Base-by-base conservation (phyloP, 768 basidiomycete species). In the Leccinum imitatum region DNA sequence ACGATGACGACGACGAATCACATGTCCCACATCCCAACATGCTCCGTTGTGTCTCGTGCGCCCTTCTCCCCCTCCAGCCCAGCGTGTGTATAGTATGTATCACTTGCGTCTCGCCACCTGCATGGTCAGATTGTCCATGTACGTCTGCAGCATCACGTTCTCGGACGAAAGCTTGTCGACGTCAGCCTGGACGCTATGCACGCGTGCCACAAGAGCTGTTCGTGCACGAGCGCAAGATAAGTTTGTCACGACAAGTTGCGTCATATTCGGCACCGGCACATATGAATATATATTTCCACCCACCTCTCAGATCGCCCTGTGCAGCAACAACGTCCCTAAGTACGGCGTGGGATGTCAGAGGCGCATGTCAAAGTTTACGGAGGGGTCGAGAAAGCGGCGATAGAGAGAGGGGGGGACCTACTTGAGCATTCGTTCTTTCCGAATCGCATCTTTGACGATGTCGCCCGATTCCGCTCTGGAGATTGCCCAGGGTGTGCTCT, bases 101-200 rank as follows among this genome's bases (percentile, higher is more conserved):
- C 73, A 90, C 72, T 88, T 83, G 61, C 90, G 79, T 70, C 86
- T 90, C 31, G 90, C 88, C 86, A 93, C 90, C 73, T 94, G 92
- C 67, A 90, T 80, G 0, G 92, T 93, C 66, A 94, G 71, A 66
- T 94, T 94, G 70, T 94, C 91, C 68, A 93, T 92, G 69, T 94
- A 94, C 85, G 87, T 89, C 69, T 94, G 91, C 57, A 94, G 76
- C 6, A 87, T 93, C 58, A 87, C 86, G 63, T 94, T 94, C 53
- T 87, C 89, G 4, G 90, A 89, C 2, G 80, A 75, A 21, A 94
- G 78, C 72, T 90, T 92, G 62, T 93, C 89, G n/a, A 90, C 82
- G 63, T 94, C 92, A 59, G 79, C 80, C 74, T 93, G 89, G 9
- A 89, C 85, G 30, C 77, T 75, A 63, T 89, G 84, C 3, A 88